Evolutionary conservation across 176 grass and related monocot species (phyloP), one percentile per base, ranked within the genome.

Genomic region (Eragrostis nindensis): DNA sequence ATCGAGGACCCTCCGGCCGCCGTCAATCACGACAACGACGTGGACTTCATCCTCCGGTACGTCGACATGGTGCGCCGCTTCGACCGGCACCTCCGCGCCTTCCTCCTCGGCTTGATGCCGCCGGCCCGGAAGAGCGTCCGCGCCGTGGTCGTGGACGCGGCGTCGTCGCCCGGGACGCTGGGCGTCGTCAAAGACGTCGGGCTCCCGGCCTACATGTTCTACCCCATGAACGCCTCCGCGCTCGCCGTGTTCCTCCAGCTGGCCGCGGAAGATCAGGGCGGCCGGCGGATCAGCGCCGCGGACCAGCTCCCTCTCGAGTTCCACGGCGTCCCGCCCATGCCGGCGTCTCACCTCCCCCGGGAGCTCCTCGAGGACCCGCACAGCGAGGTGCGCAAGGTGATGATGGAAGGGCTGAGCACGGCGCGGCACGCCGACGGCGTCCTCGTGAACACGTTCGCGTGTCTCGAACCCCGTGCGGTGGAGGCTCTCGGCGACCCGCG

Each of bases 21-120:
- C n/a, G n/a, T n/a, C n/a, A n/a, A 1, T 27, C 7, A 16, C 14
- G n/a, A n/a, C 40, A 18, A 2, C 72, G 13, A 36, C 21, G 53
- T 16, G 9, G 18, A 66, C 0, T 52, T 83, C 48, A 0, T 69
- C 8, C 8, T 3, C 41, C 32, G 48, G 4, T 77, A 84, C 66
- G 0, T 61, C 5, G 6, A 47, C 5, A 24, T 80, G 41, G 41
- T 95, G 2, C 19, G 26, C 22, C 52, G 53, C 9, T 50, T 71
- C 90, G 81, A 45, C 74, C 3, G 19, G 11, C 25, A 44, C 10
- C 49, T 95, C 21, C 74, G 19, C 40, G 60, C 49, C 13, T 75
- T 87, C 38, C 85, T 95, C 29, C 5, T n/a, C n/a, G n/a, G 43
- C 57, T 82, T 87, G 69, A 29, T 64, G n/a, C n/a, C n/a, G 30